A percentile compares a stretch with the other conserved stretches of the same genome.
Conservation (phyloP, 1,139 yeast species). For the Candida pseudoviswanathii region DNA sequence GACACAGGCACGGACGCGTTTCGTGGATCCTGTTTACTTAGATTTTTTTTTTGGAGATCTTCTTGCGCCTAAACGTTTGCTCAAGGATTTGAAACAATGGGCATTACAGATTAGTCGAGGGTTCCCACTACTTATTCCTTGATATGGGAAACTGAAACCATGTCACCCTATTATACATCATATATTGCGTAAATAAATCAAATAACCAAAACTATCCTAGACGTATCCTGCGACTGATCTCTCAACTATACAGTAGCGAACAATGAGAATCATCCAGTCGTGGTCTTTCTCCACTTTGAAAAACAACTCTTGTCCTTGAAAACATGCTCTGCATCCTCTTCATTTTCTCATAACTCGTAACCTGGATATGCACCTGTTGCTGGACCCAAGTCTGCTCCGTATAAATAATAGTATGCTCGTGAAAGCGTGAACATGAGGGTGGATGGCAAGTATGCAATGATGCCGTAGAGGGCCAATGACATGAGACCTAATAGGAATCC, state of each 20-base stretch:
- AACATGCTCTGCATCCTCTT: background rate
- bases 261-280: background rate
- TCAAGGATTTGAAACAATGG: background rate
- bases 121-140: background rate
- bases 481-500: conserved; percentile 32
- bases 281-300: too few species aligned
- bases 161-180: background rate
- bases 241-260: background rate
- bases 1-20: background rate
- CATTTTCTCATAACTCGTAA: background rate
- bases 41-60: background rate
- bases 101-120: background rate
- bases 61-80: background rate
- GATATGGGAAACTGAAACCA: background rate
- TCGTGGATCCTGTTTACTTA: background rate
- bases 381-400: conserved; percentile 26
- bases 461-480: conserved; percentile 38
- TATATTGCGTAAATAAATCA: background rate
- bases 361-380: background rate
- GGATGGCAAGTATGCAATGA: conserved; percentile 38
- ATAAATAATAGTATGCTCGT: conserved; percentile 38
- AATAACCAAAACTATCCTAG: background rate
- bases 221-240: background rate
- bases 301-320: too few species aligned
- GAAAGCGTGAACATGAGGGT: conserved; percentile 33